Base-by-base conservation (phyloP, 2,329 filamentous ascomycete species). In the Trichoderma lentiforme region DNA sequence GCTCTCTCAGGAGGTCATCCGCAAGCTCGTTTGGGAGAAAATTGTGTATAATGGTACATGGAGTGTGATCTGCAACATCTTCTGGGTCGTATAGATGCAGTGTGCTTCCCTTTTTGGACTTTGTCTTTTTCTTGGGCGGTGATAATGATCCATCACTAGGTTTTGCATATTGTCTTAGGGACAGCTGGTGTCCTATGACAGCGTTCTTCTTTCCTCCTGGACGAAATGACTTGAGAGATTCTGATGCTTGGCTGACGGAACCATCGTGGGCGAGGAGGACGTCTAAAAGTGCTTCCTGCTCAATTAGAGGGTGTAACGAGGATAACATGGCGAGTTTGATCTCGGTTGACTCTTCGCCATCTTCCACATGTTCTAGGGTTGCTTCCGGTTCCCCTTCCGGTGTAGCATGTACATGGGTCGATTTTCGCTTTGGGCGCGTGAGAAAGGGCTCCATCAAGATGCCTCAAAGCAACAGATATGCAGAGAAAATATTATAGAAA, bases 31-130 rank as follows among this genome's bases (percentile, higher is more conserved):
- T 34, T 0, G 93, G 90, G 0, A 99, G 85, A 76, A 98, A 98
- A 77, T 97, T 96, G 81, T 97, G 94, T 70, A 98, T 90, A 75
- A 98, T 92, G 12, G 93, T 95, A 82, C 95, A 98, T 1, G 96
- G 94, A 0, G 95, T 97, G 78, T 97, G 88, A 28, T 88, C 86
- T 63, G 93, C 92, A 60, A 98, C 89, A 76, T 97, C 94, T 51
- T 89, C 85, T 0, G 95, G 93, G 56, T 93, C 90, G 80, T 92
- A 98, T 0, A 98, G 85, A 78, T 95, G 92, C 2, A 98, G 82
- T 0, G 95, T 98, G 76, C 90, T 89, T 14, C 95, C 95, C 78
- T 92, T 97, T 77, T 89, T 92, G 0, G 92, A 90, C 73, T 93
- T 82, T 0, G 87, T 74, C 74, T 84, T 88, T 76, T 86, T 88